Conservation (phyloP, 2,329 filamentous ascomycete species). For the Zymoseptoria passerinii region DNA sequence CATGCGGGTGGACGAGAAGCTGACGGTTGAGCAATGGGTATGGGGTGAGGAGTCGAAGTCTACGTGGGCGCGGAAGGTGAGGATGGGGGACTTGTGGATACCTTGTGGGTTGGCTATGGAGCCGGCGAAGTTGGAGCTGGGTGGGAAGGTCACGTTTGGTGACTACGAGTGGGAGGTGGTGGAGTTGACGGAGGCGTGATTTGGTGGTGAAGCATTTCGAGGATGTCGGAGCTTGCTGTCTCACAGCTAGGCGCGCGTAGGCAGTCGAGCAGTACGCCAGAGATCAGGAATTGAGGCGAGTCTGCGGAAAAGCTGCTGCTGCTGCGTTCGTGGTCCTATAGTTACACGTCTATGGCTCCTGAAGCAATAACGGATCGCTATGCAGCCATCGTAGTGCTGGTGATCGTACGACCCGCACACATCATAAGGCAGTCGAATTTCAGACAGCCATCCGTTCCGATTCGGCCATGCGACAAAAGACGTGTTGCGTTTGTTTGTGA, state of each 20-base stretch:
- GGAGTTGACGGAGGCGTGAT: slow-evolving; percentile 21
- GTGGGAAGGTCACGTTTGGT: slow-evolving; percentile 26
- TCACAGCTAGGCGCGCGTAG: too few relatives aligned
- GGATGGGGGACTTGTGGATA: slow-evolving; percentile 33
- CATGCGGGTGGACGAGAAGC: slow-evolving; percentile 36
- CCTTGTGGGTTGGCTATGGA: slow-evolving; percentile 34
- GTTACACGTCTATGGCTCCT: too few relatives aligned
- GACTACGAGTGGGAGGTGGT: slow-evolving; percentile 33
- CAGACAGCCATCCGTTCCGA: not conserved
- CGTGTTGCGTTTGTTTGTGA: not conserved
- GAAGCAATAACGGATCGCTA: too few relatives aligned
- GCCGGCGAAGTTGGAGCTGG: slow-evolving; percentile 24
- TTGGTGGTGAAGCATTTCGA: not conserved
- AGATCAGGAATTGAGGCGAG: too few relatives aligned
- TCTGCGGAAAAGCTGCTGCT: not conserved
- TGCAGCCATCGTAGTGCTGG: too few relatives aligned
- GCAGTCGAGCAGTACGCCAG: not conserved
- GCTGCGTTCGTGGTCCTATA: too few relatives aligned
- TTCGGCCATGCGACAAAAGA: not conserved
- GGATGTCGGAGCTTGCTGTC: not conserved
- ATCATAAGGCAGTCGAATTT: too few relatives aligned
- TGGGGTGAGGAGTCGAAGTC: slow-evolving; percentile 24
- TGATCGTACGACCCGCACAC: too few relatives aligned
- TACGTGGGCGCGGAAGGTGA: slow-evolving; percentile 32
- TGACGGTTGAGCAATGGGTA: slow-evolving; percentile 50